Percentiles rank a stretch among this genome's conserved stretches.
Evolutionary conservation across 2,329 filamentous ascomycete species (phyloP).

Genomic region (Botryotinia globosa): DNA sequence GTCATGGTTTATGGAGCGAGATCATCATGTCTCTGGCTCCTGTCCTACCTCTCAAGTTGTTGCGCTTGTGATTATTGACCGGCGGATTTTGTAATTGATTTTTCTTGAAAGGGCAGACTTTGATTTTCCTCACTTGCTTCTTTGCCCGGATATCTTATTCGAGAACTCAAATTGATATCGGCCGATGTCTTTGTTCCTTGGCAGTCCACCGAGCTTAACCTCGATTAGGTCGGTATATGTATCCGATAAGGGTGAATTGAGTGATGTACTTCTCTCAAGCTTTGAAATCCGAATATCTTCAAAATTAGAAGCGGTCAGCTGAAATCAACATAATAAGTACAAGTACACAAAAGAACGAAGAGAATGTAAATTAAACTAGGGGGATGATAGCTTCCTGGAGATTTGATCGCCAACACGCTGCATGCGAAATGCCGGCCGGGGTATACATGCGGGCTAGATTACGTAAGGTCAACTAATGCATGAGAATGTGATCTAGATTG

Average conservation of each 20-base stretch:
- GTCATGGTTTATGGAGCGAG: not conserved
- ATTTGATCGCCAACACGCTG: not conserved
- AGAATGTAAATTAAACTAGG: not conserved
- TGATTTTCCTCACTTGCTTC: not conserved
- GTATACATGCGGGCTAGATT: not conserved
- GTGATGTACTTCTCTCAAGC: not conserved
- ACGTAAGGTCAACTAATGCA: not conserved
- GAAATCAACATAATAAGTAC: too few species aligned
- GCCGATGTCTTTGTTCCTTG: constrained; percentile 3
- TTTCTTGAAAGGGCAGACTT: not conserved
- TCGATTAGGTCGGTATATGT: not conserved
- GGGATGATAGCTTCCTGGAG: too few species aligned
- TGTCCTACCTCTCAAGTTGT: not conserved
- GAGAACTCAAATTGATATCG: not conserved
- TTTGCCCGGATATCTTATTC: not conserved
- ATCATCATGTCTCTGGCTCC: not conserved
- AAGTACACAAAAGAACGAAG: not conserved
- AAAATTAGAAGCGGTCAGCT: not conserved
- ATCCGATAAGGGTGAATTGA: not conserved
- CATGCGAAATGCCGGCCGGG: not conserved
- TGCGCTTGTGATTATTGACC: not conserved
- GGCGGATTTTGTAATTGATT: not conserved
- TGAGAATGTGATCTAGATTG: constrained; percentile 9
- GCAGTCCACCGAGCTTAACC: not conserved
- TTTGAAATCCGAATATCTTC: not conserved